A percentile compares a stretch with the other conserved stretches of the same genome.
Evolutionary conservation across 1,284 basidiomycete species (phyloP).

Genomic region (Ceratobasidium sp.): DNA sequence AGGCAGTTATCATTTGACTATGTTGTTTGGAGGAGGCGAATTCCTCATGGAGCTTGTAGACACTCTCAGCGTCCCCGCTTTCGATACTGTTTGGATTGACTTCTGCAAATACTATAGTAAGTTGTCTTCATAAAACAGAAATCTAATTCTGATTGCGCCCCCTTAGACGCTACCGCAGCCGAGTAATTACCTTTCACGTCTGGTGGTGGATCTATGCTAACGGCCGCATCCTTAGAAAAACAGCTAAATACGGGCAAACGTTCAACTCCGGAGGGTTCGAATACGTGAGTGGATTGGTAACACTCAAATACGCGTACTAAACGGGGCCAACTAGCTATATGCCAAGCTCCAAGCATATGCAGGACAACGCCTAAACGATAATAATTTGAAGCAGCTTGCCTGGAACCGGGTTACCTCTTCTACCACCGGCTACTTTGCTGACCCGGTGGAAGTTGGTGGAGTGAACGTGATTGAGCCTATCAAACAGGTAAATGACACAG

Average conservation of each 20-base stretch:
- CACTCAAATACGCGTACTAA: neutral
- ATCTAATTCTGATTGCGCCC: neutral
- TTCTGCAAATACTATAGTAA: constrained; percentile 51
- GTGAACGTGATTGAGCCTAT: constrained; percentile 53
- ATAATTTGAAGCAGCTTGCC: constrained; percentile 51
- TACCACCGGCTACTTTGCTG: constrained; percentile 51
- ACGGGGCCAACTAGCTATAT: constrained; percentile 47
- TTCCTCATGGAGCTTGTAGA: constrained; percentile 56
- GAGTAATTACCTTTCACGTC: constrained; percentile 46
- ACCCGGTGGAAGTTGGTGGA: constrained; percentile 50
- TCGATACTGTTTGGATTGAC: constrained; percentile 55
- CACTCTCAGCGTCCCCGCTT: constrained; percentile 51
- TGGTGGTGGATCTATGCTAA: neutral
- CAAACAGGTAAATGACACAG: constrained; percentile 46
- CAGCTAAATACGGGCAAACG: constrained; percentile 51
- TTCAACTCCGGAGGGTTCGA: constrained; percentile 52
- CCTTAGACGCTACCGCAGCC: constrained; percentile 48
- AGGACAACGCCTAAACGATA: constrained; percentile 51
- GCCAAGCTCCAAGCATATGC: constrained; percentile 56
- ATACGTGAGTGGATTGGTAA: constrained; percentile 44
- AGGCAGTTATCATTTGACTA: constrained; percentile 52
- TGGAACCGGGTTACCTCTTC: constrained; percentile 51
- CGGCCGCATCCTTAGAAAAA: constrained; percentile 46
- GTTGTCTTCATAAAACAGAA: neutral
- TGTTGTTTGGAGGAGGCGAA: constrained; percentile 57